These are phyloP conservation scores for Lindgomyces ingoldianus DNA, from an alignment of 495 filamentous ascomycete species.

Conservation along the genomic window DNA sequence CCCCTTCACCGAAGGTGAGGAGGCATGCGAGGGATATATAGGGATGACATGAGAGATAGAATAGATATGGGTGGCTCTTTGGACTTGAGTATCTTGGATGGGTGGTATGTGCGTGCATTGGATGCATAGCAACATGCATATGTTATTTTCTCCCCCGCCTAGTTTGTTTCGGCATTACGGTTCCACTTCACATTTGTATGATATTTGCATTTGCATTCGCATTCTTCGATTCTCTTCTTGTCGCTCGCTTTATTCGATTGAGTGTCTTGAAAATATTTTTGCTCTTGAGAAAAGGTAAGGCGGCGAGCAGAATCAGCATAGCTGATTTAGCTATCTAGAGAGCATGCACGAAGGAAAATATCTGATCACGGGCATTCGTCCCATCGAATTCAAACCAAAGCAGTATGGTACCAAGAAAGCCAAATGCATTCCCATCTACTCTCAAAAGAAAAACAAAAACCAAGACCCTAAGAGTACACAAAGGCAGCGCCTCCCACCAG, in stretches of 20 bases:
- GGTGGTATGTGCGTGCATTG: too few species aligned
- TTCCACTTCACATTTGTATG: not conserved
- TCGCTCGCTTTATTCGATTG: not conserved
- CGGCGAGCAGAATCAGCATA: too few species aligned
- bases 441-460: constrained; percentile 7
- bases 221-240: not conserved
- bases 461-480: constrained; percentile 27
- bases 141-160: not conserved
- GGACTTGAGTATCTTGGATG: too few species aligned
- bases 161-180: not conserved
- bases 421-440: constrained; percentile 15
- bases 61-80: too few species aligned
- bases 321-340: too few species aligned
- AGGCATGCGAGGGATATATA: not conserved
- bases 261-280: too few species aligned
- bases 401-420: not conserved
- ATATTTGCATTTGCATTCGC: not conserved
- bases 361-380: not conserved
- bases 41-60: too few species aligned
- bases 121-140: too few species aligned
- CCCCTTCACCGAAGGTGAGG: not conserved
- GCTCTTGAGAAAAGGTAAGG: too few species aligned
- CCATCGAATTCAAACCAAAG: not conserved
- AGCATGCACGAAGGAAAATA: too few species aligned
- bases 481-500: too few species aligned